Evolutionary conservation across 345 rosid species (phyloP).

Genomic region (Geranium rotundifolium): DNA sequence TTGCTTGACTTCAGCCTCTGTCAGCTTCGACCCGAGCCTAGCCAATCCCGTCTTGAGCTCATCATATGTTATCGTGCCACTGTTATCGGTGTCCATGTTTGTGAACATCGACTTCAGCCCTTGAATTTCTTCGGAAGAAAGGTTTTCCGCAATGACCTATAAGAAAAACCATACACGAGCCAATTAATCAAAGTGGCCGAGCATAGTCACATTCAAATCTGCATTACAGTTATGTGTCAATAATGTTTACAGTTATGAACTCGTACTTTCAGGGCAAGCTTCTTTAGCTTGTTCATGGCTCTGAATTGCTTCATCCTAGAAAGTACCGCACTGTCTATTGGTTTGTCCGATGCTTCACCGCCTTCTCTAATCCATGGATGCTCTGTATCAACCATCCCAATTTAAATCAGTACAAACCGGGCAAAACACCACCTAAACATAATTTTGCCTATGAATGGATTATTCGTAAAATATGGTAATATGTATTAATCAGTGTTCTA

Average conservation of each 20-base stretch:
- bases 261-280: not conserved
- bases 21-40: constrained; percentile 33
- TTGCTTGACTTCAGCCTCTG: constrained; percentile 32
- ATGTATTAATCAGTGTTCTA: too few species aligned
- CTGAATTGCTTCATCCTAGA: not conserved
- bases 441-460: not conserved
- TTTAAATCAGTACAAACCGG: not conserved
- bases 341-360: not conserved
- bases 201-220: not conserved
- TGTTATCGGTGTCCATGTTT: constrained; percentile 31
- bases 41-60: constrained; percentile 30
- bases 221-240: not conserved
- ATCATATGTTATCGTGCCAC: constrained; percentile 35
- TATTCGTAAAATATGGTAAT: too few species aligned
- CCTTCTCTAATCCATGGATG: not conserved
- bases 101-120: constrained; percentile 30
- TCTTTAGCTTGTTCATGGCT: not conserved
- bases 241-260: not conserved
- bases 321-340: not conserved
- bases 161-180: not conserved
- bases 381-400: not conserved
- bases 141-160: constrained; percentile 34
- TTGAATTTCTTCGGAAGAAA: constrained; percentile 28
- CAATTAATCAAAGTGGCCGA: not conserved
- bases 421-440: not conserved